These are phyloP conservation scores for Thraustochytrium sp. DNA, from an alignment of 352 stramenopile species.

Conservation along the genomic window DNA sequence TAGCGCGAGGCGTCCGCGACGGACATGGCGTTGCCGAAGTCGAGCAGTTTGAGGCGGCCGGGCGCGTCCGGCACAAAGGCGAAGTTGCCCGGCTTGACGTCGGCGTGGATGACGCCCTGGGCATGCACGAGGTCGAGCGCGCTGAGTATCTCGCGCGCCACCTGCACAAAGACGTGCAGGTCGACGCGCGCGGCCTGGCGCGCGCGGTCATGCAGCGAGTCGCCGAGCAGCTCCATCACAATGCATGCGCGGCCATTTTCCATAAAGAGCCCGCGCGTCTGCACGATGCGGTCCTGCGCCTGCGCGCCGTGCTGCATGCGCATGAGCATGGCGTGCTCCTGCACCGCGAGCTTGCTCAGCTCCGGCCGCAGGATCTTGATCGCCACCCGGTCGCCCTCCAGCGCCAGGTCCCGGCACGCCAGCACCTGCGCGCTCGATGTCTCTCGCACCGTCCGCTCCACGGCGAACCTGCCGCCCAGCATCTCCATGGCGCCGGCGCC, in stretches of 20 bases:
- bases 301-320: background rate
- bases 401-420: background rate
- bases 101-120: background rate
- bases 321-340: background rate
- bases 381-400: background rate
- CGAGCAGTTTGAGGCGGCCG: constrained; percentile 42
- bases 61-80: background rate
- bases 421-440: background rate
- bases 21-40: constrained; percentile 53
- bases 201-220: constrained; percentile 37
- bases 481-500: background rate
- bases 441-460: background rate
- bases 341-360: background rate
- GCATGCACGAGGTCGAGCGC: constrained; percentile 46
- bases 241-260: constrained; percentile 49
- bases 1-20: constrained; percentile 48
- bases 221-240: constrained; percentile 50
- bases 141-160: constrained; percentile 47
- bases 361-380: constrained; percentile 24
- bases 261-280: background rate
- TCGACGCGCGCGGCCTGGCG: constrained; percentile 2
- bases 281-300: background rate
- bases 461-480: background rate
- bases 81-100: background rate
- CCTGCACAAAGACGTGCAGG: constrained; percentile 40